phyloP scores from a whole-genome alignment of 2,329 filamentous ascomycete species.

The Fusarium sp. region DNA sequence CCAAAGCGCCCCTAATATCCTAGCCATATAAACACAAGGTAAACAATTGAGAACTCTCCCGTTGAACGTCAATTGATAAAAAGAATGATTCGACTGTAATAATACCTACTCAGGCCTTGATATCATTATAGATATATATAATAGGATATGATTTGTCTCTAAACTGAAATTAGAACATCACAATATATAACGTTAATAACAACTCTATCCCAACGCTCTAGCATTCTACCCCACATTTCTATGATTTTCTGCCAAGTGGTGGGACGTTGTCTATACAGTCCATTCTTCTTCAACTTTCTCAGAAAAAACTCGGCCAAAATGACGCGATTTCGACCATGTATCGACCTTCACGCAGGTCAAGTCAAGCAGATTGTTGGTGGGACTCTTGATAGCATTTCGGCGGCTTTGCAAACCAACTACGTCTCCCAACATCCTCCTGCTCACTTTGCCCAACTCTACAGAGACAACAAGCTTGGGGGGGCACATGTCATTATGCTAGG shows the following conservation, averaged over 20 bases:
- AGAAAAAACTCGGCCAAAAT: constrained; percentile 57
- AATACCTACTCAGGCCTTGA: too few species aligned
- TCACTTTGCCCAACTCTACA: constrained; percentile 85
- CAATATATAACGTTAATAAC: background rate
- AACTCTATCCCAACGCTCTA: background rate
- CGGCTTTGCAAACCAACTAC: constrained; percentile 86
- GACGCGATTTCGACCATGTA: constrained; percentile 95
- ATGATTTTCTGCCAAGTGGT: constrained; percentile 25
- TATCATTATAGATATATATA: too few species aligned
- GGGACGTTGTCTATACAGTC: constrained; percentile 7
- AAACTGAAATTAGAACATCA: constrained; percentile 2
- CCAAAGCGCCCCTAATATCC: too few species aligned
- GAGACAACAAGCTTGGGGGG: constrained; percentile 74
- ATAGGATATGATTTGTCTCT: too few species aligned
- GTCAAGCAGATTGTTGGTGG: constrained; percentile 99
- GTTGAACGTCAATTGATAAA: too few species aligned
- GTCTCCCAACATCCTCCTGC: constrained; percentile 84
- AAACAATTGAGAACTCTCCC: too few species aligned
- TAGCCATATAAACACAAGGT: too few species aligned
- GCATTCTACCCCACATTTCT: constrained; percentile 30
- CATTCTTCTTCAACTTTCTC: constrained; percentile 7
- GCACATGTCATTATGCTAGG: constrained; percentile 98
- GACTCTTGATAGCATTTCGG: constrained; percentile 75
- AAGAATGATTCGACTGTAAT: too few species aligned
- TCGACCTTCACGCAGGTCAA: constrained; percentile 95